A percentile compares a stretch with the other conserved stretches of the same genome.
Evolutionary conservation across 768 basidiomycete species (phyloP).

Genomic region (Gymnopilus junonius): DNA sequence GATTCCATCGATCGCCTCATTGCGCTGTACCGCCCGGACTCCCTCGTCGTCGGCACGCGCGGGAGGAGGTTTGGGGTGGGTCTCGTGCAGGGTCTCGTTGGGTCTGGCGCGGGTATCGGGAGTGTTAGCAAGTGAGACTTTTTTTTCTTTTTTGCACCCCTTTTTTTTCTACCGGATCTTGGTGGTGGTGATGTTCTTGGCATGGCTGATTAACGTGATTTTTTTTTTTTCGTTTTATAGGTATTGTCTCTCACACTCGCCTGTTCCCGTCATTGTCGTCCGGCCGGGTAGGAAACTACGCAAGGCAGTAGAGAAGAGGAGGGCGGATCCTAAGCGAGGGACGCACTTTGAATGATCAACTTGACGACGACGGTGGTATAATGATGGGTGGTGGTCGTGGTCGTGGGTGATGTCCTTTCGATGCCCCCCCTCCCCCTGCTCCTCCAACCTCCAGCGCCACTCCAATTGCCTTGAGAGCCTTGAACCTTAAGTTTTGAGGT

Average conservation of each 20-base stretch:
- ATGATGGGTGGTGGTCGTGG: too few relatives aligned
- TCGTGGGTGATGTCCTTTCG: background rate
- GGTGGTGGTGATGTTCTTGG: too few relatives aligned
- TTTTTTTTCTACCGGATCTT: too few relatives aligned
- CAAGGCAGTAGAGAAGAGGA: slow-evolving; percentile 83
- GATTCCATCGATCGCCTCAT: slow-evolving; percentile 92
- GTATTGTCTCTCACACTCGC: slow-evolving; percentile 88
- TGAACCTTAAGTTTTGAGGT: too few relatives aligned
- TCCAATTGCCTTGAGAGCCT: too few relatives aligned
- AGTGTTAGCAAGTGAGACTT: slow-evolving; percentile 56
- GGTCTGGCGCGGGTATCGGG: slow-evolving; percentile 43
- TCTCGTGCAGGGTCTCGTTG: slow-evolving; percentile 31
- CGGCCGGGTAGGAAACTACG: slow-evolving; percentile 86
- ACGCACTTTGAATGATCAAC: slow-evolving; percentile 65
- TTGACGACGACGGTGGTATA: background rate
- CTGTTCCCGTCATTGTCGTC: slow-evolving; percentile 96
- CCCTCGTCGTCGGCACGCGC: slow-evolving; percentile 90
- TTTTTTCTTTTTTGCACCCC: background rate
- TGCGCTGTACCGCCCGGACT: slow-evolving; percentile 89
- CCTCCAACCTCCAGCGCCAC: too few relatives aligned
- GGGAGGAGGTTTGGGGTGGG: slow-evolving; percentile 60
- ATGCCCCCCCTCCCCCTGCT: background rate
- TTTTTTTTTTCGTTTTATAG: slow-evolving; percentile 35
- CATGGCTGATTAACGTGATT: background rate
- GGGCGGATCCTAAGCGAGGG: slow-evolving; percentile 88